A percentile compares a stretch with the other conserved stretches of the same genome.
These are phyloP conservation scores for Carpinus viminea DNA, from an alignment of 306 rosid species.

Conservation along the genomic window DNA sequence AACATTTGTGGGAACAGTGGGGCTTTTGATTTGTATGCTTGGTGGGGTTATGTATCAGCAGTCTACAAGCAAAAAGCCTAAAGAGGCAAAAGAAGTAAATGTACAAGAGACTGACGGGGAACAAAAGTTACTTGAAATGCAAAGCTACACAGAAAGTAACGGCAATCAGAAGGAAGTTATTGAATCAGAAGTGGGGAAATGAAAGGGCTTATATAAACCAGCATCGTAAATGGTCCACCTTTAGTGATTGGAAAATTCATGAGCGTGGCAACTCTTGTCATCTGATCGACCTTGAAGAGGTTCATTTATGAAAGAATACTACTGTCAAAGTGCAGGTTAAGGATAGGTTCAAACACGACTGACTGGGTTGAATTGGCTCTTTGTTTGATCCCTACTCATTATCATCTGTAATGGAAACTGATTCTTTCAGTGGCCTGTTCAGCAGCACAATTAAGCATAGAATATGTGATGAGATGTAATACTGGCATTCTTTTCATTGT, in stretches of 20 bases:
- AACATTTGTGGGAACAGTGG: conserved; percentile 71
- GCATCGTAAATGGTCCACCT: neutral
- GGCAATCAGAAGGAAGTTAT: conserved; percentile 29
- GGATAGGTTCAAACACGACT: neutral
- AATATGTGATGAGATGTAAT: neutral
- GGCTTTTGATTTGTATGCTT: conserved; percentile 73
- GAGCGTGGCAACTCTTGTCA: neutral
- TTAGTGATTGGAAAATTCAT: neutral
- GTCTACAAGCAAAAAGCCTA: conserved; percentile 64
- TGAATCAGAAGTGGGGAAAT: conserved; percentile 40
- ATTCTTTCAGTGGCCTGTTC: neutral
- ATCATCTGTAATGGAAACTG: too few relatives aligned
- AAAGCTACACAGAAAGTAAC: conserved; percentile 31
- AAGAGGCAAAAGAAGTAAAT: conserved; percentile 43
- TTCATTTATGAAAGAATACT: neutral
- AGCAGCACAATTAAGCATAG: neutral
- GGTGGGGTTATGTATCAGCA: conserved; percentile 82
- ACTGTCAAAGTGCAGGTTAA: neutral
- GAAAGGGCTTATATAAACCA: conserved; percentile 10
- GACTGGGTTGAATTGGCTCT: neutral
- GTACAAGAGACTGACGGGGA: conserved; percentile 51
- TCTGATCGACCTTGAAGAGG: neutral
- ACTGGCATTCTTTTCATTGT: conserved; percentile 3
- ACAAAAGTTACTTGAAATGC: conserved; percentile 62
- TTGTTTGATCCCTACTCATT: neutral